These are phyloP conservation scores for Anethum foeniculum DNA, from an alignment of 140 eudicot species.

Conservation along the genomic window DNA sequence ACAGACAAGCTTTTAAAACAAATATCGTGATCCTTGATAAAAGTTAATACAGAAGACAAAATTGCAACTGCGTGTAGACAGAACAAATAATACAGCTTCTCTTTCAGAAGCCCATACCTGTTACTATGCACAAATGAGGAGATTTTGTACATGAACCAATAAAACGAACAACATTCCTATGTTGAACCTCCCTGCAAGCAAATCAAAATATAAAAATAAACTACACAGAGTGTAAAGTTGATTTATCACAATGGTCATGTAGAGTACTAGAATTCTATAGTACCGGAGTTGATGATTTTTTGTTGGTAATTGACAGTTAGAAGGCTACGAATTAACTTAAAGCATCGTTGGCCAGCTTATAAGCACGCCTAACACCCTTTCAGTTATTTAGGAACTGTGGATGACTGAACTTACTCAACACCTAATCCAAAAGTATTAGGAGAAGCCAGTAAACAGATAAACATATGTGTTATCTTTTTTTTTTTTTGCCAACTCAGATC, in stretches of 20 bases:
- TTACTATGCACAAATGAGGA: conserved; percentile 69
- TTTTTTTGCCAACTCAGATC: background rate
- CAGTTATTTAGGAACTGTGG: background rate
- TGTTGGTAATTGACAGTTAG: background rate
- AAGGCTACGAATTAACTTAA: background rate
- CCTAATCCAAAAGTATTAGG: background rate
- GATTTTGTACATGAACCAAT: conserved; percentile 80
- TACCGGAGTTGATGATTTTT: background rate
- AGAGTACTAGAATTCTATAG: background rate
- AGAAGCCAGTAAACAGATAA: background rate
- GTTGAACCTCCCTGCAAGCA: conserved; percentile 73
- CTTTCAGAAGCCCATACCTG: conserved; percentile 48
- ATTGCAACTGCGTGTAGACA: conserved; percentile 3
- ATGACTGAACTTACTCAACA: background rate
- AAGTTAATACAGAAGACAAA: background rate
- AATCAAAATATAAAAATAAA: background rate
- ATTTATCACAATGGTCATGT: background rate
- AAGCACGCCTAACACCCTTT: background rate
- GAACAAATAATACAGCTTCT: background rate
- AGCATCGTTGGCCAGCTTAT: background rate
- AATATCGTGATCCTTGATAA: background rate
- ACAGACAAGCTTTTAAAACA: background rate
- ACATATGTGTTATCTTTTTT: background rate
- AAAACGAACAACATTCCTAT: conserved; percentile 75
- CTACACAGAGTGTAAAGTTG: background rate